These are phyloP conservation scores for Yamagishiella unicocca DNA, from an alignment of 139 green algal species.

Conservation along the genomic window DNA sequence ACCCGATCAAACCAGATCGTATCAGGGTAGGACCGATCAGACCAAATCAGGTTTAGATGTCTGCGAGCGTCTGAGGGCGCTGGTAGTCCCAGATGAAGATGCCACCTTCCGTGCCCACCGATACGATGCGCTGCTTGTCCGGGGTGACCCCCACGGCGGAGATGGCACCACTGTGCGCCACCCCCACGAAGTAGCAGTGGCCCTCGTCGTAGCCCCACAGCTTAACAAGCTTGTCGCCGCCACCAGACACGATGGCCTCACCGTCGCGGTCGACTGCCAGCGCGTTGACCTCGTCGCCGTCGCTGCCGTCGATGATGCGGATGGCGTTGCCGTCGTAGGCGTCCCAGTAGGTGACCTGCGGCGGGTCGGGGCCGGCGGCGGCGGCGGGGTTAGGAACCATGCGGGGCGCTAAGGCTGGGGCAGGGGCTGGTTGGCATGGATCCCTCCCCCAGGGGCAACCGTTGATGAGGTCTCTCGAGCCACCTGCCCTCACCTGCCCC, in stretches of 20 bases:
- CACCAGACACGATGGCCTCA: conserved; percentile 74
- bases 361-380: background rate
- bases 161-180: conserved; percentile 76
- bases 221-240: conserved; percentile 84
- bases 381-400: background rate
- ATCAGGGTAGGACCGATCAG: no score
- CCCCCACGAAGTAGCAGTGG: conserved; percentile 78
- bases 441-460: no score
- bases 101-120: conserved; percentile 80
- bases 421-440: no score
- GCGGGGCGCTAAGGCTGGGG: no score
- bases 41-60: no score
- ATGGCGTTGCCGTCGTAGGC: conserved; percentile 86
- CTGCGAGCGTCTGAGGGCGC: conserved; percentile 31
- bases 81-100: conserved; percentile 84
- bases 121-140: conserved; percentile 81
- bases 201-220: conserved; percentile 92
- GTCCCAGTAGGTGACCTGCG: conserved; percentile 90
- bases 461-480: no score
- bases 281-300: conserved; percentile 71
- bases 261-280: conserved; percentile 79
- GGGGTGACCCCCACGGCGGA: conserved; percentile 74
- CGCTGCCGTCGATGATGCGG: conserved; percentile 83
- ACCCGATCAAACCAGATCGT: no score
- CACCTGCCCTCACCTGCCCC: no score